These are phyloP conservation scores for Primulina eburnea DNA, from an alignment of 257 asterid species.

Conservation along the genomic window DNA sequence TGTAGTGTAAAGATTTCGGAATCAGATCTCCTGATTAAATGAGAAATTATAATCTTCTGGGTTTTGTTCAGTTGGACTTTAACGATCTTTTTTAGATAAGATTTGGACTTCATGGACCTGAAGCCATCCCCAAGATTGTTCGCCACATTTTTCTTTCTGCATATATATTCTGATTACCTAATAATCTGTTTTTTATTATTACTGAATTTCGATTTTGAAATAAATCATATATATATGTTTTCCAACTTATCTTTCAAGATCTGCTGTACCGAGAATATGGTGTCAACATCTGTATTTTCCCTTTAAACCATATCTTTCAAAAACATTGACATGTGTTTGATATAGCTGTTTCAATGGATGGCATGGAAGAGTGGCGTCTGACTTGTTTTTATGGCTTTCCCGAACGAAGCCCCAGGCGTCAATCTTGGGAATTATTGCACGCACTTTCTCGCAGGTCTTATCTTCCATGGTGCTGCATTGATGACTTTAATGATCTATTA, in stretches of 20 bases:
- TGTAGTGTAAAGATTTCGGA: constrained; percentile 34
- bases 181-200: too few relatives aligned
- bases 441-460: not conserved
- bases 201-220: too few relatives aligned
- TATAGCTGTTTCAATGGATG: too few relatives aligned
- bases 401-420: not conserved
- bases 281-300: too few relatives aligned
- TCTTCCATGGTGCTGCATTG: not conserved
- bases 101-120: constrained; percentile 17
- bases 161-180: too few relatives aligned
- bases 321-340: too few relatives aligned
- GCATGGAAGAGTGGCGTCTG: not conserved
- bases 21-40: constrained; percentile 29
- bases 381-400: not conserved
- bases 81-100: constrained; percentile 10
- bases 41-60: constrained; percentile 32
- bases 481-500: not conserved
- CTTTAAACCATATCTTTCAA: too few relatives aligned
- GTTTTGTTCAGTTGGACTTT: constrained; percentile 25
- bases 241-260: too few relatives aligned
- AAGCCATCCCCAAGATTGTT: constrained; percentile 28
- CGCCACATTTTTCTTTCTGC: not conserved
- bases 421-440: not conserved
- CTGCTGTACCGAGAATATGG: too few relatives aligned
- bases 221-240: too few relatives aligned